phyloP scores from a whole-genome alignment of 441 rosid species.

The Syzygium malaccense region DNA sequence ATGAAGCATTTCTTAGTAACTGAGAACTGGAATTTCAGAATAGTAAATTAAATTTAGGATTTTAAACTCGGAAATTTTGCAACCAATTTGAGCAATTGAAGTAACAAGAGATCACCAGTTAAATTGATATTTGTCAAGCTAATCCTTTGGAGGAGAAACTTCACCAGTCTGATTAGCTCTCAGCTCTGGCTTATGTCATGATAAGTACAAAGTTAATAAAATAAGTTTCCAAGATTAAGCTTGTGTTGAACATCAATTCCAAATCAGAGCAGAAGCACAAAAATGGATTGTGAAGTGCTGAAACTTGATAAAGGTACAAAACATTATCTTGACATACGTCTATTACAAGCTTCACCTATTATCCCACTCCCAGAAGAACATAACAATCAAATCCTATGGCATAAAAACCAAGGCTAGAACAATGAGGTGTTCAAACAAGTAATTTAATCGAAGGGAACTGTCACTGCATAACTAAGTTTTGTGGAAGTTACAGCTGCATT shows the following conservation, averaged over 20 bases:
- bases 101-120: neutral
- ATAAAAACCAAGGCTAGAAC: neutral
- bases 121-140: neutral
- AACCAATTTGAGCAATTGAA: neutral
- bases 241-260: neutral
- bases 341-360: neutral
- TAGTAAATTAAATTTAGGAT: neutral
- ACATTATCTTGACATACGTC: neutral
- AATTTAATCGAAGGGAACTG: neutral
- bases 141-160: neutral
- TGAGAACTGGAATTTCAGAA: neutral
- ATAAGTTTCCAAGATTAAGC: neutral
- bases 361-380: neutral
- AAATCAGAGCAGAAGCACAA: neutral
- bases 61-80: neutral
- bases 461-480: neutral
- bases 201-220: neutral
- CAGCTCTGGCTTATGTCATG: neutral
- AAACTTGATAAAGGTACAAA: neutral
- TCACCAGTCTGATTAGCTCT: neutral
- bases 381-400: neutral
- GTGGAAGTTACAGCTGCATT: neutral
- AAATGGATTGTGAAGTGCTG: neutral
- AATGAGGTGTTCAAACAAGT: neutral
- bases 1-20: neutral